Percentiles rank a stretch among this genome's conserved stretches.
Conservation (phyloP, 306 rosid species). For the Prinsepia uniflora region DNA sequence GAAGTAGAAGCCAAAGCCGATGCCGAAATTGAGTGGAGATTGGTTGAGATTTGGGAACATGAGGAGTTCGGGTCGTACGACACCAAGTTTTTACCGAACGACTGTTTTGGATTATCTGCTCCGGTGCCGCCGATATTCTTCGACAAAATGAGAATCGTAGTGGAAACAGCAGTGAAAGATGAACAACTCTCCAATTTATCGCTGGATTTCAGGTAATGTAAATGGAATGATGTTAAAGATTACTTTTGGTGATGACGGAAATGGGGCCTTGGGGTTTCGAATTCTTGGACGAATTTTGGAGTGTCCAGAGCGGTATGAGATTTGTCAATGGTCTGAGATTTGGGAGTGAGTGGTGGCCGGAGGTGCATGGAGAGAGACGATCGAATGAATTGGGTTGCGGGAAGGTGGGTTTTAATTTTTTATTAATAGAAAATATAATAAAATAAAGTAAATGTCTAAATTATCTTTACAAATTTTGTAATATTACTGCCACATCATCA, state of each 20-base stretch:
- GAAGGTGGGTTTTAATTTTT: too few relatives aligned
- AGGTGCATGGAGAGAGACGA: too few relatives aligned
- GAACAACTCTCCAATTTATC: constrained; percentile 33
- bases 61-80: constrained; percentile 19
- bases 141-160: constrained; percentile 20
- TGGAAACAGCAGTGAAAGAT: not conserved
- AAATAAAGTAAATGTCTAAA: too few relatives aligned
- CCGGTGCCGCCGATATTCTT: constrained; percentile 19
- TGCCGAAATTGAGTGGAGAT: not conserved
- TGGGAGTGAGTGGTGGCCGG: too few relatives aligned
- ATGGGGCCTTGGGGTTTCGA: not conserved
- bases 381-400: too few relatives aligned
- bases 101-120: not conserved
- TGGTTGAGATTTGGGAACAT: not conserved
- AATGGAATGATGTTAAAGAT: constrained; percentile 61
- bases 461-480: too few relatives aligned
- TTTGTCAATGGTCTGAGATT: too few relatives aligned
- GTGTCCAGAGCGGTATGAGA: not conserved
- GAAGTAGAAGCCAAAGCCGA: not conserved
- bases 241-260: constrained; percentile 31
- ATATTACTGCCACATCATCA: too few relatives aligned
- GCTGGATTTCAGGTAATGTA: constrained; percentile 45
- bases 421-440: too few relatives aligned
- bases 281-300: not conserved
- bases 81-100: not conserved